Base-by-base conservation (phyloP, 257 asterid species). In the Thymus mandschuricus region DNA sequence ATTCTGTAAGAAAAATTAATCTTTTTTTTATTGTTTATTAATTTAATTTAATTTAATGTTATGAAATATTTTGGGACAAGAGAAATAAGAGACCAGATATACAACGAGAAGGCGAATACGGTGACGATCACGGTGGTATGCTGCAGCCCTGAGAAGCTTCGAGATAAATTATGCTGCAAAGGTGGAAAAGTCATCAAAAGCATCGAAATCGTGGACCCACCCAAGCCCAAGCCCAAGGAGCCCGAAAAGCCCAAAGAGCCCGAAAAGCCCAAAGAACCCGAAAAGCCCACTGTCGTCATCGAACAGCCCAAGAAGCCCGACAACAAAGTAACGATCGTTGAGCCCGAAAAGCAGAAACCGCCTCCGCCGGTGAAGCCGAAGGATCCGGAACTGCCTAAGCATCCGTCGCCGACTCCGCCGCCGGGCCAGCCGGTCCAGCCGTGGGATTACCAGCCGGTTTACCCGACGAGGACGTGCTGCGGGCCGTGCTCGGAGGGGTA, bases 31-130 rank as follows among this genome's bases (percentile, higher is more conserved):
- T 35, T 35, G n/a, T n/a, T n/a, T n/a, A 44, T 44, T 10, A 8
- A 44, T 3, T 44, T 10, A 3, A 44, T 8, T 44, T 2, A 44
- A 61, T 81, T 69, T 78, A 46, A 15, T 41, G 43, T 64, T 9
- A 62, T 21, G 21, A 72, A 76, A 46, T 31, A 60, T 69, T 21
- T 83, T 46, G 52, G 77, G 79, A 78, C 86, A 57, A 79, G n/a
- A 92, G 97, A 93, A 86, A 86, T 93, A 29, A 67, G 82, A 73
- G 88, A 93, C 81, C 96, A 83, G 51, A 2, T 69, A 2, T 93
- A 66, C 41, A 86, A 87, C 64, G 96, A 87, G 74, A 88, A 90
- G 74, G 72, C 80, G 3, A 89, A 89, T 54, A 75, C 76, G 3
- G 93, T 91, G 54, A 89, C 69, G 3, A 86, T 93, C 75, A 76